Evolutionary conservation across 495 filamentous ascomycete species (phyloP).

Genomic region (Xylaria scruposa): DNA sequence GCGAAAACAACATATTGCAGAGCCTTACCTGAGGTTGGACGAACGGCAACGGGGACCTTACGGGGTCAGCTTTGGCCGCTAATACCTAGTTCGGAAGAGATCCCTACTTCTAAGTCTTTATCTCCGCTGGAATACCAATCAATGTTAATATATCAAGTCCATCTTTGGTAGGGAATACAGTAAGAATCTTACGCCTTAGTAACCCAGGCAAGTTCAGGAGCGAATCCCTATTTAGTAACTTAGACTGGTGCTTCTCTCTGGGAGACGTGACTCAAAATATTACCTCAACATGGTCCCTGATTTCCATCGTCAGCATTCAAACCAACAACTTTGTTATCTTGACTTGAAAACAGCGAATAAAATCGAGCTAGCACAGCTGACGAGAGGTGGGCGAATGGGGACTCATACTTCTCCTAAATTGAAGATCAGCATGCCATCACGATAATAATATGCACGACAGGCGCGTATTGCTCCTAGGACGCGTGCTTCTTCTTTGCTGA

Average conservation of each 20-base stretch:
- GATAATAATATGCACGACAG: not conserved
- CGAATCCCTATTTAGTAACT: conserved; percentile 67
- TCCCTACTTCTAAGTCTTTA: conserved; percentile 73
- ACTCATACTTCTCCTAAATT: conserved; percentile 25
- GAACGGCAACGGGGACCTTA: conserved; percentile 85
- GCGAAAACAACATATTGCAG: conserved; percentile 54
- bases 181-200: conserved; percentile 78
- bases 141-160: conserved; percentile 23
- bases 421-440: conserved; percentile 14
- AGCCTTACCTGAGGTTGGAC: conserved; percentile 75
- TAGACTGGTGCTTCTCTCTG: not conserved
- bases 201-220: conserved; percentile 97
- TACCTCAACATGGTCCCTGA: conserved; percentile 87
- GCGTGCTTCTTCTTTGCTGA: not conserved
- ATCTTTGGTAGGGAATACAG: not conserved
- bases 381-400: not conserved
- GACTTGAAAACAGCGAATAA: not conserved
- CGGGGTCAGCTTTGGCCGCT: conserved; percentile 7
- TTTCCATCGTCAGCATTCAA: not conserved
- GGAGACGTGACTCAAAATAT: not conserved
- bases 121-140: conserved; percentile 63
- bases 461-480: not conserved
- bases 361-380: not conserved
- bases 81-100: not conserved
- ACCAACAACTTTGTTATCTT: not conserved